Base-by-base conservation (phyloP, 1,284 basidiomycete species). In the Apiotrichum domesticum region DNA sequence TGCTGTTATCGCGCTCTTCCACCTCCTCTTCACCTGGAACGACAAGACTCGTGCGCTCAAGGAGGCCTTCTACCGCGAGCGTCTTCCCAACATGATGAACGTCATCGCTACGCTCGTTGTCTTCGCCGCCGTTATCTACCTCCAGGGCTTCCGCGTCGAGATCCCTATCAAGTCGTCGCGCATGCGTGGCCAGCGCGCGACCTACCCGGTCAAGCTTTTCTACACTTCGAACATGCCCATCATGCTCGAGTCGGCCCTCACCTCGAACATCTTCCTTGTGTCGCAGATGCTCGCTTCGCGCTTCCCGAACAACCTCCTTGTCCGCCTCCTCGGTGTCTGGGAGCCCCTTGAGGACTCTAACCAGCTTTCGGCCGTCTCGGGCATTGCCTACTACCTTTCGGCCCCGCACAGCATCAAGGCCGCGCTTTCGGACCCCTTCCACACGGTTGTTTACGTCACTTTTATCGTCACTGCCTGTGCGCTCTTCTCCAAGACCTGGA, bases 201-300 rank as follows among this genome's bases (percentile, higher is more conserved):
- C 85, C 40, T 98, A 96, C 82, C 95, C 96, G 58, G 85, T 98
- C 80, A 98, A 98, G 81, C 85, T 98, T 46, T 98, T 98, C 81
- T 98, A 98, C 81, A 98, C 95, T 32, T 88, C 85, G 63, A 98
- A 98, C 82, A 98, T 98, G 95, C 94, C 95, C 63, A 98, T 98
- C 82, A 98, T 98, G 95, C 85, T 98, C 64, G 90, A 98, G 79
- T 87, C 85, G 33, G 94, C 95, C 10, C 81, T 98, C 59, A 94
- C 92, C 8, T 88, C 86, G 62, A 97, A 98, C 78, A 85, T 98
- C 34, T 98, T 94, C 80, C 90, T 98, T 76, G 84, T 98, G 71
- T 90, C 87, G 46, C 96, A 98, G 79, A 98, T 98, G 95, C 83
- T 97, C 66, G 84, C 86, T 42, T 82, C 81, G 51, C 85, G 95